Percentiles rank a stretch among this genome's conserved stretches.
These are phyloP conservation scores for Hortaea werneckii DNA, from an alignment of 2,329 filamentous ascomycete genomes.

Conservation along the genomic window DNA sequence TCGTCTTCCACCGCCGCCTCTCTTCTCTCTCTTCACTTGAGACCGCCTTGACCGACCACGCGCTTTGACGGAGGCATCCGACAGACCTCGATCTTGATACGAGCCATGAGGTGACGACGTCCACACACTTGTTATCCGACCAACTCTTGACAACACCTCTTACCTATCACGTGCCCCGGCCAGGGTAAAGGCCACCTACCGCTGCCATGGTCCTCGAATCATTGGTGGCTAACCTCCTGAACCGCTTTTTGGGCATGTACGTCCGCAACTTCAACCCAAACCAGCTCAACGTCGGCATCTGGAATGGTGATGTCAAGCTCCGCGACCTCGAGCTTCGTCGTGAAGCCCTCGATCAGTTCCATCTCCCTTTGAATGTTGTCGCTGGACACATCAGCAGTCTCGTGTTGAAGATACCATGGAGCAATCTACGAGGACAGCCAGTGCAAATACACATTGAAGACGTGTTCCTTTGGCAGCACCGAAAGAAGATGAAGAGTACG, in stretches of 20 bases:
- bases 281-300: constrained; percentile 97
- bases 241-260: constrained; percentile 99
- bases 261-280: constrained; percentile 98
- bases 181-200: constrained; percentile 59
- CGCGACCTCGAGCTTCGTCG: constrained; percentile 83
- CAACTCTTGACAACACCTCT: no score
- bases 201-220: constrained; percentile 73
- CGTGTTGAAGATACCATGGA: constrained; percentile 92
- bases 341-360: constrained; percentile 94
- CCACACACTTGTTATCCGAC: no score
- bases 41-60: no score
- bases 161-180: constrained; percentile 39
- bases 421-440: constrained; percentile 85
- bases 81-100: neutral
- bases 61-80: no score
- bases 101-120: neutral
- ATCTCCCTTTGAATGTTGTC: constrained; percentile 89
- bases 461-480: constrained; percentile 92
- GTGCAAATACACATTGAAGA: constrained; percentile 94
- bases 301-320: constrained; percentile 96
- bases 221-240: constrained; percentile 90
- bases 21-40: no score
- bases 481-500: constrained; percentile 87
- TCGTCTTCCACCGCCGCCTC: no score
- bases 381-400: constrained; percentile 89